Base-by-base conservation (phyloP, 176 grass and related monocot genomes). In the Phoenix roebelenii region DNA sequence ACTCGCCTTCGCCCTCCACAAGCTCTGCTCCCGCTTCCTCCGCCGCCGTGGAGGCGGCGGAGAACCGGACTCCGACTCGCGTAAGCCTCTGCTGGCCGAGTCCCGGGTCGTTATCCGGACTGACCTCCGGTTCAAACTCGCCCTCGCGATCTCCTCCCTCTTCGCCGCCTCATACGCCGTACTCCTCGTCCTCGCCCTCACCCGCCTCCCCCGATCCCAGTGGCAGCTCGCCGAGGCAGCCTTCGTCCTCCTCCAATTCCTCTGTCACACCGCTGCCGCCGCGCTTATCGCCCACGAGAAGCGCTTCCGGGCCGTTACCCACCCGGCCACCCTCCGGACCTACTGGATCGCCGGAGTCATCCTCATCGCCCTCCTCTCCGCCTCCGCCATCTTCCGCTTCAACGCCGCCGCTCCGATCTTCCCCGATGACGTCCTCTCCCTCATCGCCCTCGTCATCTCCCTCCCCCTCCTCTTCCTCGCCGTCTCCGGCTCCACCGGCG, bases 181-280 rank as follows among this genome's bases (percentile, higher is more conserved):
- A 35, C 69, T 88, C 15, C 30, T 88, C n/a, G 70, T 75, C 0
- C 50, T 88, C 15, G 69, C 75, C 1, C 12, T 73, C 17, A 67
- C 52, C 23, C 3, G 15, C 67, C 2, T 50, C 64, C 59, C 73
- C 4, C 48, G 5, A 3, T 68, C 65, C 52, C 4, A 24, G 12
- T 72, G n/a, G 39, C 62, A 35, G 26, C 35, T 48, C 9, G 61
- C 48, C 2, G 83, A 88, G 79, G 51, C 68, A 48, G 54, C 10
- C 50, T 88, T 97, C 66, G 74, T 97, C 14, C 78, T 55, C 51
- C 84, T 97, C 66, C 81, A 97, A 68, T 75, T 53, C 74, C 61
- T 65, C 16, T 79, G 87, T n/a, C 79, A 88, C 62, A 54, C 78
- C 6, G 57, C 71, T 9, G 84, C 70, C 0, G 63, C 78, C 15